Percentiles rank a stretch among this genome's conserved stretches.
phyloP scores from a whole-genome alignment of 2,329 filamentous ascomycete genomes.

The Xylaria sp. region DNA sequence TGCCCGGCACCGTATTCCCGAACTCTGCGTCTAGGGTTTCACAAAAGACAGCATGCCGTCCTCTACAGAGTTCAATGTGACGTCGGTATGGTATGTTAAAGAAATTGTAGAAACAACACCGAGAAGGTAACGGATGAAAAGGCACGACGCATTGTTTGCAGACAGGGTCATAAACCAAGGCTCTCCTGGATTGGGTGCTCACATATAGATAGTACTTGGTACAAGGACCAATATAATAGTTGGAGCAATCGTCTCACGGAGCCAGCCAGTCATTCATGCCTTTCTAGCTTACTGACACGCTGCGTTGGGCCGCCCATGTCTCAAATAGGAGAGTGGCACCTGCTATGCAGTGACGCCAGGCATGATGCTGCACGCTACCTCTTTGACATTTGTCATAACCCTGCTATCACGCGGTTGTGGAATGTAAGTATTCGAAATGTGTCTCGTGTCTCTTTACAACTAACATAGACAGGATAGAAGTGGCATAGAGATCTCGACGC shows the following conservation, averaged over 20 bases:
- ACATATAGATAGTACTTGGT: neutral
- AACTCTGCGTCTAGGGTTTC: conserved; percentile 5
- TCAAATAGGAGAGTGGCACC: conserved; percentile 22
- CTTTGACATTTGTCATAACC: conserved; percentile 25
- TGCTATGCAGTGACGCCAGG: neutral
- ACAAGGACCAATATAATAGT: neutral
- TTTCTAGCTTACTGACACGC: neutral
- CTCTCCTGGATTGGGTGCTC: neutral
- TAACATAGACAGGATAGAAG: neutral
- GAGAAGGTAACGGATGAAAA: neutral
- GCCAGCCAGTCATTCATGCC: neutral
- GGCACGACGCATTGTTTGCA: neutral
- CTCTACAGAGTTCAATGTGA: neutral
- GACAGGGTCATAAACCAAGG: neutral
- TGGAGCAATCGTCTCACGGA: conserved; percentile 7
- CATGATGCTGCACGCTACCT: conserved; percentile 6
- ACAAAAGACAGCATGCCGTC: neutral
- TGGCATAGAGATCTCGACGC: neutral
- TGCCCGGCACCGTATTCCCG: neutral
- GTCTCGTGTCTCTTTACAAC: neutral
- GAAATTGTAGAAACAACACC: neutral
- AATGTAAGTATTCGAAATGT: conserved; percentile 6
- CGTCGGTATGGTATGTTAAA: neutral
- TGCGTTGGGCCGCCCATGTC: conserved; percentile 5
- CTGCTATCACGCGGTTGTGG: conserved; percentile 4